These are phyloP conservation scores for Ophiostoma angusticollis DNA, from an alignment of 2,329 filamentous ascomycete genomes.

Conservation along the genomic window DNA sequence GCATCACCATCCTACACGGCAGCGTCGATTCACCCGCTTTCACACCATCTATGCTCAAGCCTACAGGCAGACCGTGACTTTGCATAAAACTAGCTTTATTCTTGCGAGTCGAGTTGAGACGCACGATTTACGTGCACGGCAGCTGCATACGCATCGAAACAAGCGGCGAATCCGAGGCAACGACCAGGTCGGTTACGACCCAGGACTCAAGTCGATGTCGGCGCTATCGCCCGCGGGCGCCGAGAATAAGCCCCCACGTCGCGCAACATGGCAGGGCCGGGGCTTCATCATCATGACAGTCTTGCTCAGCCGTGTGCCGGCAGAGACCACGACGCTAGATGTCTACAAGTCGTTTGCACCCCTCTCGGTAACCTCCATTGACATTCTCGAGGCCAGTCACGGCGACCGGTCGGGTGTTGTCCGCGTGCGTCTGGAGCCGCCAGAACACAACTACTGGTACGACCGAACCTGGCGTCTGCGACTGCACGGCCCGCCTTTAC, in stretches of 20 bases:
- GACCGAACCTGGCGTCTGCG: slow-evolving; percentile 8
- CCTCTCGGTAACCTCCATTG: slow-evolving; percentile 28
- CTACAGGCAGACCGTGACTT: no score
- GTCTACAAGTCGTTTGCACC: slow-evolving; percentile 39
- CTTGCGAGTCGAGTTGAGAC: no score
- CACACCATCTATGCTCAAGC: no score
- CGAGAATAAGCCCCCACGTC: slow-evolving; percentile 6
- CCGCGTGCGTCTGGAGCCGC: slow-evolving; percentile 45
- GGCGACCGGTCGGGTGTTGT: slow-evolving; percentile 29
- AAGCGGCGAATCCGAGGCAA: no score
- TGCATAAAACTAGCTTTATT: no score
- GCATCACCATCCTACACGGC: no score
- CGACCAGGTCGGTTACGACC: no score
- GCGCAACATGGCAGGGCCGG: neutral
- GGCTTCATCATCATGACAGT: slow-evolving; percentile 7
- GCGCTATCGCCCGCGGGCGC: neutral
- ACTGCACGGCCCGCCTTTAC: neutral
- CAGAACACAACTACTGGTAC: slow-evolving; percentile 37
- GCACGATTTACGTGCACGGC: no score
- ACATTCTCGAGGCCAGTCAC: slow-evolving; percentile 34
- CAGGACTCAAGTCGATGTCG: no score
- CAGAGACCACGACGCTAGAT: slow-evolving; percentile 25
- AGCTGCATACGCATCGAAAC: no score
- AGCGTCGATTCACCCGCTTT: no score
- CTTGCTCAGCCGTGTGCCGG: slow-evolving; percentile 22